Evolutionary conservation across 345 rosid species (phyloP), one percentile per base, ranked within the genome.

Genomic region (Dipteronia sinensis): DNA sequence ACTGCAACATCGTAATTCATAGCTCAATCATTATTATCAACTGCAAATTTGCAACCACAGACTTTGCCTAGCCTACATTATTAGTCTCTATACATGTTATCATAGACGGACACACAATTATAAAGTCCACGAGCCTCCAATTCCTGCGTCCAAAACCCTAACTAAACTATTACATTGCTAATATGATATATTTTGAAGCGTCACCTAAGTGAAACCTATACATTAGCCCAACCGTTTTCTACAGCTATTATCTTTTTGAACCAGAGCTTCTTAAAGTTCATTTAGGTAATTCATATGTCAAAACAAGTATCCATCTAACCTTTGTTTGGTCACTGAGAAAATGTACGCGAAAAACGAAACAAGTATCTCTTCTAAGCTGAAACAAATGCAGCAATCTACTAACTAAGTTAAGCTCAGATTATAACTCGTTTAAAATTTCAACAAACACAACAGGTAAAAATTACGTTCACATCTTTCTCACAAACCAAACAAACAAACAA

Each of bases 381-480:
- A 75, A 66, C 38, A 19, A 75, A 31, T 49, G 77, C 23, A 61
- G 63, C 20, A 73, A 59, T 38, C 34, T 61, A 72, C 31, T 59
- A 73, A 19, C 53, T 51, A 71, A 68, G 29, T 55, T 25, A 59
- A 74, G 56, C 58, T 55, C 20, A 55, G 29, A 73, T 15, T 49
- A 51, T 29, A 29, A 76, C 74, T 10, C 2, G 12, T 10, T 9
- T 46, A 59, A 20, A 59, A 59, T 22, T n/a, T 22, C 64, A 59
- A 59, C 64, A 56, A 51, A 47, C 16, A 66, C 1, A 17, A 17
- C 53, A 44, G 56, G 19, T 17, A 59, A 23, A 70, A 16, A 19
- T 34, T 34, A n/a, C 2, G 13, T 15, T 42, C 34, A 53, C n/a
- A 12, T 59, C 58, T 71, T 66, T 55, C 77, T 61, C 71, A 22